Base-by-base conservation (phyloP, 768 basidiomycete genomes). In the Tephrocybe sp. region DNA sequence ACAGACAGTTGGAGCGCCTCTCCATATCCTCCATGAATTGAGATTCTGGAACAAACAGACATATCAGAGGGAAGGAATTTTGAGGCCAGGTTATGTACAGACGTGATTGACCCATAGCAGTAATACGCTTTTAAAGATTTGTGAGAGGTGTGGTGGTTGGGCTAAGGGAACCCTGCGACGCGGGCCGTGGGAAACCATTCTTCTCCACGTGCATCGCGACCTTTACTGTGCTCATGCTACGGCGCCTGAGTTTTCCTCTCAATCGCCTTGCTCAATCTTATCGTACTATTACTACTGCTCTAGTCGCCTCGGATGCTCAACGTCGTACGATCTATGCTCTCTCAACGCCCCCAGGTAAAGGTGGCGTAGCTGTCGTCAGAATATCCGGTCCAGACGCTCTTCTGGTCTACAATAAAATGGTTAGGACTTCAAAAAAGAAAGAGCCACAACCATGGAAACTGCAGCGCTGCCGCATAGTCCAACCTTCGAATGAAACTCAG, bases 11-110 rank as follows among this genome's bases (percentile, higher is more conserved):
- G 66, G 97, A 94, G 63, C 85, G 85, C 80, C 81, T 88, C 76
- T 95, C 87, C 89, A 98, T 93, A 72, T 98, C 93, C 78, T 92
- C 89, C 85, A 98, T 92, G 60, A 98, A 94, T 71, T 94, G 91
- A 47, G 93, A 96, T 58, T 79, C 91, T 92, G 61, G 55, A 40
- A 42, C 33, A 48, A 46, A 55, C 47, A 55, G 17, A 16, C 17
- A 22, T 33, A 41, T 58, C 49, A 57, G 50, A 32, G 39, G 19
- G 12, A 22, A 23, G 39, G 22, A 42, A 19, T 26, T n/a, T 23
- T 19, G 23, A 10, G 26, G 30, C 48, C 7, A 55, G 40, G 22
- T 13, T 35, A 46, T 46, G 7, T 7, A 77, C 86, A 55, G 66
- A 92, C 89, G 87, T 76, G 89, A 79, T 79, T 91, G 89, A 69